Evolutionary conservation across 768 basidiomycete genomes (phyloP), one percentile per base, ranked within the genome.

Genomic region (Tubosaeta sp.): DNA sequence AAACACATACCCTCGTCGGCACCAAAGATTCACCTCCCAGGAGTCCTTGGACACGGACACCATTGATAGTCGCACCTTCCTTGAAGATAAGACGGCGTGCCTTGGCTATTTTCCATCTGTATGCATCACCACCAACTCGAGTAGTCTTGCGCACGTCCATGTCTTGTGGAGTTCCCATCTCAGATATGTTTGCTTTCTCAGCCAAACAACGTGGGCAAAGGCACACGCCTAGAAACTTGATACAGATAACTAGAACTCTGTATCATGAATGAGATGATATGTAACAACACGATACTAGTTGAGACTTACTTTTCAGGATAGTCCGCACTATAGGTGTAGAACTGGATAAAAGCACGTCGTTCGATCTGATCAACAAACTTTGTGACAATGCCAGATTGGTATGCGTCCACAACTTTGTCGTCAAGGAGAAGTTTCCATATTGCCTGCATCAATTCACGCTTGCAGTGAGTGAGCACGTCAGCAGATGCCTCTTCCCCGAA

Each of bases 391-490:
- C 35, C 18, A 8, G 35, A 36, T 36, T 34, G 10, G 39, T 61
- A 65, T 3, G 56, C 61, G 0, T 55, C 4, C 29, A 54, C 12
- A 32, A 65, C 64, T 22, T 59, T 43, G 1, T 59, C 55, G 19
- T 62, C 49, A 0, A 65, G 52, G 1, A 66, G 24, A 13, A 59
- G 45, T 1, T 7, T 14, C 53, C 52, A 61, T 12, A 59, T 36
- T 3, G 30, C 61, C 21, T 65, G 64, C 29, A 65, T 50, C 1
- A 64, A 19, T 16, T 65, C 64, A 0, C 52, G 52, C 24, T 57
- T 57, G 14, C 53, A 56, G 22, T 62, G 57, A 4, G 62, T 56
- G 13, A 52, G 49, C 2, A 56, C 22, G 0, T 51, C 32, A 3
- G 31, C 16, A 1, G 56, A 45, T 2, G 36, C 31, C 1, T 19